Base-by-base conservation (phyloP, 2,329 filamentous ascomycete genomes). In the Capronia americana region DNA sequence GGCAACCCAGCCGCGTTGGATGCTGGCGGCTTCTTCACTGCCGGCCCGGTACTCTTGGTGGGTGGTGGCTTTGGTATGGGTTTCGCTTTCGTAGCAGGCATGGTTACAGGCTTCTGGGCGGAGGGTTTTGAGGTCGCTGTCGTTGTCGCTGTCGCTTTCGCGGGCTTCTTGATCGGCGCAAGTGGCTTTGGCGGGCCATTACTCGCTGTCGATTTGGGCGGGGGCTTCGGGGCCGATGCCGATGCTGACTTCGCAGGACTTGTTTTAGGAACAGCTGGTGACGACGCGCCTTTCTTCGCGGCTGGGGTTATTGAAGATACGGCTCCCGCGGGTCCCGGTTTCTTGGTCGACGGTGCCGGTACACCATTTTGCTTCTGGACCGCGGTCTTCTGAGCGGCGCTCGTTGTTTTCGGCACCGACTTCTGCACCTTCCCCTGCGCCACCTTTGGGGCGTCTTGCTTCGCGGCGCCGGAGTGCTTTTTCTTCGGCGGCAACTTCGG, bases 1-100 rank as follows among this genome's bases (percentile, higher is more conserved):
- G 58, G 20, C 30, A 30, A 48, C 23, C 20, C 58, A 32, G 57
- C 6, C 26, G 58, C 5, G 30, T 59, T 59, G 24, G 57, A 32
- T 12, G 38, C 4, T 20, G 38, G 17, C 17, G 38, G 38, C 38
- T 44, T 44, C 38, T 44, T 44, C 38, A 44, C 38, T 7, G 17
- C 17, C 38, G 38, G 17, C 2, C 38, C 38, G 2, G 17, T 44
- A 44, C 17, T 44, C 38, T 44, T 44, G 38, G 14, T 44, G 38
- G 17, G 14, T 6, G 34, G 34, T 38, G 14, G 11, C 34, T 14
- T 41, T 41, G 38, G 38, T 2, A 12, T 17, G 3, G 12, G 14
- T 44, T n/a, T n/a, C 17, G 6, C 38, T 44, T 44, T 44, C 20
- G 38, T 44, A 5, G 38, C 38, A 17, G 38, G 38, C 17, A 6